Conservation (phyloP, 352 stramenopile genomes). For the Pythium periplocum region DNA sequence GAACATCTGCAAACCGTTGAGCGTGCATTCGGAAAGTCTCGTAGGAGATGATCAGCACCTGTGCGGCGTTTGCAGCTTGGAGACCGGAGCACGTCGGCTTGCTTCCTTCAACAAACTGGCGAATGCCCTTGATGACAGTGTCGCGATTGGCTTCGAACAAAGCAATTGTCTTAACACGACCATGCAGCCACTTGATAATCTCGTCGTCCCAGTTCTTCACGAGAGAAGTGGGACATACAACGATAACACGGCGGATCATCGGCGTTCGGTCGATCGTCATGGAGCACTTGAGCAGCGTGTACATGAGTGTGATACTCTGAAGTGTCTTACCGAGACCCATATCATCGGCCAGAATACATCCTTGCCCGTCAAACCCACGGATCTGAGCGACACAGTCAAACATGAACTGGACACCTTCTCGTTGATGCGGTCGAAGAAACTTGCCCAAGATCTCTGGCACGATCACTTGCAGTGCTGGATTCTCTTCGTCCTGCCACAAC, state of each 20-base stretch:
- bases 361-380: slow-evolving; percentile 71
- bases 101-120: slow-evolving; percentile 76
- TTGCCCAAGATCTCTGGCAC: slow-evolving; percentile 91
- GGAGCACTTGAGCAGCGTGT: slow-evolving; percentile 71
- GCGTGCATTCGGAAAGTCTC: slow-evolving; percentile 93
- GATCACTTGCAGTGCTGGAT: slow-evolving; percentile 60
- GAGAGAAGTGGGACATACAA: slow-evolving; percentile 81
- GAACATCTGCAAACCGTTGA: slow-evolving; percentile 84
- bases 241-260: slow-evolving; percentile 65
- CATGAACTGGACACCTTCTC: slow-evolving; percentile 96
- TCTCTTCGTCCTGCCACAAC: slow-evolving; percentile 70
- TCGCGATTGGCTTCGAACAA: slow-evolving; percentile 80
- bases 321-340: slow-evolving; percentile 87
- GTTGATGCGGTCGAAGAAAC: slow-evolving; percentile 93
- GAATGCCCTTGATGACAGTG: slow-evolving; percentile 79
- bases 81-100: slow-evolving; percentile 39
- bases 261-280: slow-evolving; percentile 47
- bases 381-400: slow-evolving; percentile 92
- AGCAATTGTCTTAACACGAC: slow-evolving; percentile 76
- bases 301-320: slow-evolving; percentile 86
- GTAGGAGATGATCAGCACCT: slow-evolving; percentile 87
- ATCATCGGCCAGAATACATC: slow-evolving; percentile 85
- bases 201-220: slow-evolving; percentile 91
- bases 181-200: slow-evolving; percentile 86
- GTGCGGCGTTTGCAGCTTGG: slow-evolving; percentile 29